phyloP scores from a whole-genome alignment of 2,329 filamentous ascomycete species.

The Neoscytalidium dimidiatum region DNA sequence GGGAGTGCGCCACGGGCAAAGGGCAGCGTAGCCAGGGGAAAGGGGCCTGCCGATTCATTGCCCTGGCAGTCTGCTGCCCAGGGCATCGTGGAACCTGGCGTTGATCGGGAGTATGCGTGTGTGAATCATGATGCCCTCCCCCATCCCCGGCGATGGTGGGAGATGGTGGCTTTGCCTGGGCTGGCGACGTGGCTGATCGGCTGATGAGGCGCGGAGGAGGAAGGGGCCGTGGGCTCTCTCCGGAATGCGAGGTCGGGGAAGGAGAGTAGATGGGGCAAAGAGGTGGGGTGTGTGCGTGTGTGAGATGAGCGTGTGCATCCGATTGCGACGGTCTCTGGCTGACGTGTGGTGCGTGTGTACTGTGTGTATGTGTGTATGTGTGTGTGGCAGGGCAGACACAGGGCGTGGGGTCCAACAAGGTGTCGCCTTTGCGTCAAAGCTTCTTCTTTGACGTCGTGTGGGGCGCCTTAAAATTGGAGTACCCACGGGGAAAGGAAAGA shows the following conservation, averaged over 20 bases:
- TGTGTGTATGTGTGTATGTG: background rate
- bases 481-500: conserved; percentile 9
- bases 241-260: too few relatives aligned
- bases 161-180: too few relatives aligned
- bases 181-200: too few relatives aligned
- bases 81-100: background rate
- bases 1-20: background rate
- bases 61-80: background rate
- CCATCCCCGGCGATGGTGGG: too few relatives aligned
- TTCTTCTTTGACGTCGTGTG: background rate
- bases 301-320: too few relatives aligned
- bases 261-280: too few relatives aligned
- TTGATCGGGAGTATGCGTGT: background rate
- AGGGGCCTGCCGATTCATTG: background rate
- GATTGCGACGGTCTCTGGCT: too few relatives aligned
- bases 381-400: too few relatives aligned
- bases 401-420: background rate
- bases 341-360: background rate
- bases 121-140: too few relatives aligned
- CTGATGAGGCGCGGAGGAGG: too few relatives aligned
- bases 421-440: background rate
- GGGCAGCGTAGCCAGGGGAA: background rate
- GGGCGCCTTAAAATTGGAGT: conserved; percentile 16
- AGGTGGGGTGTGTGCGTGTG: too few relatives aligned
- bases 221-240: too few relatives aligned